Evolutionary conservation across 495 filamentous ascomycete genomes (phyloP), one percentile per base, ranked within the genome.

Genomic region (Talaromyces trachyspermus): DNA sequence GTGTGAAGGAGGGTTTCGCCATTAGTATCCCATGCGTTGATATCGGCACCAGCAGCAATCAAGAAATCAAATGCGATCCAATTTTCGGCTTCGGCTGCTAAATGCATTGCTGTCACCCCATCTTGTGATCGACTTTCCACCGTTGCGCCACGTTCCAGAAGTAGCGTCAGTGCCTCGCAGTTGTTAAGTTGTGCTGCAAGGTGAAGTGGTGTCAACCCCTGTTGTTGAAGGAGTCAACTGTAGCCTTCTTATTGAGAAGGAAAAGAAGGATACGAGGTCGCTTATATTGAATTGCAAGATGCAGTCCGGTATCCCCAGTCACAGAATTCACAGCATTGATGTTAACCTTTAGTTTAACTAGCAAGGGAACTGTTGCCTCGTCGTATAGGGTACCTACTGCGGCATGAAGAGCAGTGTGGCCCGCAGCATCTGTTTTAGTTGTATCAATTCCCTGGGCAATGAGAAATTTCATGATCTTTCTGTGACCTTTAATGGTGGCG

Each of bases 41-140:
- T 58, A 23, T 69, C 59, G 0, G 63, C 65, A 0, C 65, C 62
- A 0, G 55, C 59, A 10, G 55, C 60, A 0, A 66, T 0, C 0
- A 69, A 49, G 19, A 66, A 47, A 18, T 65, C 62, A 41, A 65
- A 62, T 3, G 58, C 63, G 14, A 58, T 27, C 63, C 61, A 65
- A 33, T 69, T 30, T 1, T 53, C 50, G 10, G 54, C 20, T 12
- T 42, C 18, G 0, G 60, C 63, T 5, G 65, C 56, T 0, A 52
- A 2, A 4, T 69, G 65, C 10, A 66, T 46, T 0, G 65, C 63
- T 5, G 60, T 69, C 0, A 44, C 24, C 0, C 58, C 59, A 6
- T 43, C 37, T 1, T 49, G 18, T 0, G 61, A 61, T 0, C 58
- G 58, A 36, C 46, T 40, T 24, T 68, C 65, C 0, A 64, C 10